Percentiles rank a stretch among this genome's conserved stretches.
These are phyloP conservation scores for Pseudoturritis turrita DNA, from an alignment of 345 rosid genomes.

Conservation along the genomic window DNA sequence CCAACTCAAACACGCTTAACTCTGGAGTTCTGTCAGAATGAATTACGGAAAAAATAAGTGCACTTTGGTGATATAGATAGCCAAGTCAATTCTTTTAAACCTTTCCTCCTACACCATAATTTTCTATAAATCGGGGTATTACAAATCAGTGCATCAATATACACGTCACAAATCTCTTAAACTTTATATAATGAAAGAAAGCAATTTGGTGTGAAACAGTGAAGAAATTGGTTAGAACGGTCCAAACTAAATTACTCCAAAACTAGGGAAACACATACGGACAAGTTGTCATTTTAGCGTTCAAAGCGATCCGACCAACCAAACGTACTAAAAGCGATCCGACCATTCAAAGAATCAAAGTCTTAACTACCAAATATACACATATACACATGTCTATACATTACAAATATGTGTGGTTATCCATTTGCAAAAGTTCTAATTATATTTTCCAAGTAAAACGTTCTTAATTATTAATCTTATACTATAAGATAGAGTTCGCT, in stretches of 20 bases:
- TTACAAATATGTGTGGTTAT: neutral
- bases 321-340: neutral
- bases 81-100: no score
- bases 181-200: no score
- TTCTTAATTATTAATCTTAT: neutral
- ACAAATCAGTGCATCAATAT: no score
- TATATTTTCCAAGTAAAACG: neutral
- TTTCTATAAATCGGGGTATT: no score
- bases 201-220: no score
- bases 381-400: neutral
- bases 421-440: neutral
- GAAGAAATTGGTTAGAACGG: neutral
- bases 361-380: neutral
- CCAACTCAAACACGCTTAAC: no score
- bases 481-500: neutral
- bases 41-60: no score
- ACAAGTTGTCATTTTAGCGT: neutral
- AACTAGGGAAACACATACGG: neutral
- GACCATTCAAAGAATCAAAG: neutral
- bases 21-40: no score
- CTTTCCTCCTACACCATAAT: no score
- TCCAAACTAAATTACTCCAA: slow-evolving; percentile 7
- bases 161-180: no score
- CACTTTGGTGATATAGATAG: no score
- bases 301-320: slow-evolving; percentile 17